Base-by-base conservation (phyloP, 108 stramenopile genomes). In the Parietichytrium sp. region DNA sequence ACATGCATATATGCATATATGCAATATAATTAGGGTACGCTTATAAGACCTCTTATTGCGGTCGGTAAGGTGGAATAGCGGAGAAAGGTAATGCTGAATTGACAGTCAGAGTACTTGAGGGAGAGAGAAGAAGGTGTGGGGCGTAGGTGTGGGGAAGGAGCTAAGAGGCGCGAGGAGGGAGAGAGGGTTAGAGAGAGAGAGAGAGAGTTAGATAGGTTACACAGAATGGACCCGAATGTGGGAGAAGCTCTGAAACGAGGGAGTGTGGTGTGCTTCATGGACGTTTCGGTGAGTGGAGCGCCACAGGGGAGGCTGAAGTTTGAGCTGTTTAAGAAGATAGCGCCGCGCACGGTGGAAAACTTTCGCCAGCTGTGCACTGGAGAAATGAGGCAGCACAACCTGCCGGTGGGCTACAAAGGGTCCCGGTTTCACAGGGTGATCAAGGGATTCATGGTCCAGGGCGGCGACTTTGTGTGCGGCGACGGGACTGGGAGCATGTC, bases 281-380 rank as follows among this genome's bases (percentile, higher is more conserved):
- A 82, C 78, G n/a, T 81, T 27, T 83, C 80, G 4, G 47, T 81
- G 1, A 55, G 80, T 4, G 80, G 80, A 13, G 27, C 26, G n/a
- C 55, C 80, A 13, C 52, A 55, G 54, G 80, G 80, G 4, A 12
- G 80, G 27, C 52, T 98, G 52, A 79, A 88, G 52, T 94, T 98
- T 91, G 93, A 94, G 79, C 87, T 98, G 10, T 91, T 86, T 55
- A 89, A 90, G 7, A 92, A 94, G 53, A 88, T 93, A 12, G 98
- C 96, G 4, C 97, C 97, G 53, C 95, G 95, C 85, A 98, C 97
- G 2, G 94, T 94, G 25, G 96, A 95, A 80, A 82, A 82, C 72
- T 82, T 82, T 23, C 26, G 81, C 12, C 81, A 82, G 72, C 78
- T 82, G 16, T 82, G 81, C 81, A 82, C 81, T 4, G 81, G 81